Conservation (phyloP, 495 filamentous ascomycete genomes). For the Penicillium psychrofluorescens region DNA sequence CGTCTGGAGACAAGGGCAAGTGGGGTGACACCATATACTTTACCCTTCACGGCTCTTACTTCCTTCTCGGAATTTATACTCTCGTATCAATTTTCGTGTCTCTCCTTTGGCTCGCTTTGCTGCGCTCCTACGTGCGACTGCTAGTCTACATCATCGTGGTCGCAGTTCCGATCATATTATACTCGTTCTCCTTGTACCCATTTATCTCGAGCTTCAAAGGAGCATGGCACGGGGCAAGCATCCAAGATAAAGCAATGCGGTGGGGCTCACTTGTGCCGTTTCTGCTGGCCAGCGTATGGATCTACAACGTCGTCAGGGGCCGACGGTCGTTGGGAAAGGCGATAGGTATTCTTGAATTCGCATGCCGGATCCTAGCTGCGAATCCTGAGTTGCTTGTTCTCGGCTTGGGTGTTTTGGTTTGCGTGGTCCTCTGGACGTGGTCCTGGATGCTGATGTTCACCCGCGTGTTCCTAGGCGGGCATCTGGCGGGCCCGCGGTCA, state of each 20-base stretch:
- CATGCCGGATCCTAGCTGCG: slow-evolving; percentile 75
- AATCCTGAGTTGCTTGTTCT: slow-evolving; percentile 78
- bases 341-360: slow-evolving; percentile 83
- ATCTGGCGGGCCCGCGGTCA: slow-evolving; percentile 51
- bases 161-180: slow-evolving; percentile 75
- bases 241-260: slow-evolving; percentile 87
- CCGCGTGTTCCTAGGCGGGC: slow-evolving; percentile 82
- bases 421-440: slow-evolving; percentile 86
- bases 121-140: slow-evolving; percentile 76
- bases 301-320: slow-evolving; percentile 69
- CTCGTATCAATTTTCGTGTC: slow-evolving; percentile 82
- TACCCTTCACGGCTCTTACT: slow-evolving; percentile 77
- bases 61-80: slow-evolving; percentile 84
- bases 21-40: slow-evolving; percentile 91
- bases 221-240: slow-evolving; percentile 53
- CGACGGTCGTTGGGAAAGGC: slow-evolving; percentile 74
- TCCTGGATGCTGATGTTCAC: slow-evolving; percentile 96
- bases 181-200: slow-evolving; percentile 84
- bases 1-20: slow-evolving; percentile 51
- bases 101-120: slow-evolving; percentile 80
- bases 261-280: slow-evolving; percentile 75
- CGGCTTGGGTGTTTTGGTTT: slow-evolving; percentile 68
- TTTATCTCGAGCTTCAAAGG: slow-evolving; percentile 85
- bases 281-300: slow-evolving; percentile 67
- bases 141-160: slow-evolving; percentile 73